Evolutionary conservation across 164 flowering plant genomes (phyloP).

Genomic region (Cinnamomum micranthum): DNA sequence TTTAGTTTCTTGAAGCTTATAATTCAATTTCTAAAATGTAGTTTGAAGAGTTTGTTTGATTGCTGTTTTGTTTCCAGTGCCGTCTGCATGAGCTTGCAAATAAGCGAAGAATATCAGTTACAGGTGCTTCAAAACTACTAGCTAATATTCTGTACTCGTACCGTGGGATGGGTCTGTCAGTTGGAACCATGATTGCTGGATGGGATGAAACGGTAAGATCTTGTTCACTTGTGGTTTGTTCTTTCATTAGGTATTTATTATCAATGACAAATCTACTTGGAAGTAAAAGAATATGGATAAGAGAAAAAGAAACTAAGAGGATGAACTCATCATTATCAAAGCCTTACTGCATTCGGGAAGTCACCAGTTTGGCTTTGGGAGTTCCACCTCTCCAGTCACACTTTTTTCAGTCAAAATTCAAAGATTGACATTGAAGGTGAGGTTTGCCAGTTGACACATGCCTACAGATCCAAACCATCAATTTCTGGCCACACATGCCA

Average conservation of each 20-base stretch:
- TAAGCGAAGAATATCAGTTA: conserved; percentile 90
- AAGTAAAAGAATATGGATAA: not conserved
- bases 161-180: conserved; percentile 95
- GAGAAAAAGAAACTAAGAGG: not conserved
- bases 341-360: no score
- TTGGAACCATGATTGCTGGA: conserved; percentile 99
- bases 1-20: not conserved
- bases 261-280: not conserved
- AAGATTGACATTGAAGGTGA: no score
- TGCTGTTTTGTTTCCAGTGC: conserved; percentile 40
- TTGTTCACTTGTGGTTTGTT: not conserved
- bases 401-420: no score
- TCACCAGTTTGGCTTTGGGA: no score
- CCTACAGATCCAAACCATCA: no score
- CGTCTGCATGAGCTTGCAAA: conserved; percentile 84
- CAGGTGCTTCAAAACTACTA: conserved; percentile 90
- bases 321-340: no score
- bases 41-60: not conserved
- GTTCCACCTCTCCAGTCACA: no score
- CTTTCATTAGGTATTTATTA: not conserved
- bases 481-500: no score
- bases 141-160: conserved; percentile 91
- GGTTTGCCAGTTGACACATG: no score
- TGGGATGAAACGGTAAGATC: conserved; percentile 90
- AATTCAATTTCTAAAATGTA: not conserved